Base-by-base conservation (phyloP, 2,329 filamentous ascomycete genomes). In the Coleophoma eucalyptorum region DNA sequence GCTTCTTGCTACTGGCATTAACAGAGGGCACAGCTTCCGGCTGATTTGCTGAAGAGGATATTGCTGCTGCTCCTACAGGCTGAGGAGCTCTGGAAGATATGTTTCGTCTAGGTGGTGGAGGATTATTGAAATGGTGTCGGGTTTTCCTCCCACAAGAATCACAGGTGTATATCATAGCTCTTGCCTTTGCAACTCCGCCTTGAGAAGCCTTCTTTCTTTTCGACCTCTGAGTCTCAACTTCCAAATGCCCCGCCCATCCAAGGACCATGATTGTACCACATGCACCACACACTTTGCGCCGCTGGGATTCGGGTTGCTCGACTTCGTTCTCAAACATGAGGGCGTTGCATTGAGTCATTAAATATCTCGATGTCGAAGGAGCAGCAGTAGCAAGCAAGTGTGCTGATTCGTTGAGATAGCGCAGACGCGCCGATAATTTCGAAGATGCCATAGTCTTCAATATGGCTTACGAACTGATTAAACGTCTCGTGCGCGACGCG, bases 1-100 rank as follows among this genome's bases (percentile, higher is more conserved):
- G 74, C 69, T 85, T 86, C 68, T 82, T 85, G 69, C 80, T 85
- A 67, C 69, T 81, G 7, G 79, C 76, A 62, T 80, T 83, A 33
- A 76, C 69, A 2, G 74, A 71, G 15, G 50, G 38, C 35, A 58
- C 43, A 38, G 65, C 66, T 16, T 50, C 7, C 43, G 13, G 19
- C 38, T 50, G 42, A 4, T 3, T n/a, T 34, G 48, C 20, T 41
- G 43, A 18, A 19, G 50, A 13, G 31, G 19, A 16, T 21, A 33
- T 43, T 10, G 35, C 34, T 18, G 26, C 18, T 32, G 43, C 15
- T 15, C 18, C 2, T n/a, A 38, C 13, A 19, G 34, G n/a, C 18
- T 18, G 26, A 18, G 49, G 8, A 31, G 40, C 16, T 18, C 41
- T 42, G n/a, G 42, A 48, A 5, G 49, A 11, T 26, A 16, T 26